phyloP scores from a whole-genome alignment of 768 basidiomycete species.

The Mycena galopus region DNA sequence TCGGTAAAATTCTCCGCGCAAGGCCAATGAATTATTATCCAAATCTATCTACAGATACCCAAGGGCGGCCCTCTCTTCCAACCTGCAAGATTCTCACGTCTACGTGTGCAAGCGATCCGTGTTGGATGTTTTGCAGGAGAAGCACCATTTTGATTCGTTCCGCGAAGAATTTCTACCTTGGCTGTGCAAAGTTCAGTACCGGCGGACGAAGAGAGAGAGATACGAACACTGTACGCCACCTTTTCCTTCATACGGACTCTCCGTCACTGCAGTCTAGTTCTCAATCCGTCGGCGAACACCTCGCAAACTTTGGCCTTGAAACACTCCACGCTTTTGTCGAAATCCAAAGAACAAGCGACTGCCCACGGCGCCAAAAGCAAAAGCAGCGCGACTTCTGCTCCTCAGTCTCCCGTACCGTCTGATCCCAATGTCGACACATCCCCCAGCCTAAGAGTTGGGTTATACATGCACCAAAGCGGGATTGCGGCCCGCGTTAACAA shows the following conservation, averaged over 20 bases:
- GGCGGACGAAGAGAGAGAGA: slow-evolving; percentile 67
- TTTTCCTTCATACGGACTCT: slow-evolving; percentile 3
- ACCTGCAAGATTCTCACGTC: slow-evolving; percentile 88
- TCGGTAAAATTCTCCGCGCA: slow-evolving; percentile 55
- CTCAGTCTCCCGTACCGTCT: slow-evolving; percentile 59
- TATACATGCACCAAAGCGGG: slow-evolving; percentile 71
- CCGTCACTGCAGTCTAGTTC: slow-evolving; percentile 48
- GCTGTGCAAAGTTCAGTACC: slow-evolving; percentile 90
- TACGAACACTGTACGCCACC: slow-evolving; percentile 65
- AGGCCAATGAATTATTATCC: slow-evolving; percentile 17
- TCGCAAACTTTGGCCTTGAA: slow-evolving; percentile 66
- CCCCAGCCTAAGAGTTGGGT: slow-evolving; percentile 72
- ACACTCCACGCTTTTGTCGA: slow-evolving; percentile 67
- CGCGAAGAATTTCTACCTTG: slow-evolving; percentile 94
- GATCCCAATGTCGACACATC: slow-evolving; percentile 50
- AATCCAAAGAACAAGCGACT: slow-evolving; percentile 37
- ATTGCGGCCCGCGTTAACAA: slow-evolving; percentile 83
- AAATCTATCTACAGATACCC: slow-evolving; percentile 69
- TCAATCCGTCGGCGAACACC: slow-evolving; percentile 60
- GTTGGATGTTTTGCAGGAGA: slow-evolving; percentile 77
- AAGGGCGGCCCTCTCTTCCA: slow-evolving; percentile 73
- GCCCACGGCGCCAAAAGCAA: slow-evolving; percentile 41
- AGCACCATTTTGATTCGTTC: slow-evolving; percentile 82
- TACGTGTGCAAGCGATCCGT: slow-evolving; percentile 87
- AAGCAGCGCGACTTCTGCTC: slow-evolving; percentile 53